phyloP scores from a whole-genome alignment of 2,329 filamentous ascomycete species.

The Penicillium occitanis region DNA sequence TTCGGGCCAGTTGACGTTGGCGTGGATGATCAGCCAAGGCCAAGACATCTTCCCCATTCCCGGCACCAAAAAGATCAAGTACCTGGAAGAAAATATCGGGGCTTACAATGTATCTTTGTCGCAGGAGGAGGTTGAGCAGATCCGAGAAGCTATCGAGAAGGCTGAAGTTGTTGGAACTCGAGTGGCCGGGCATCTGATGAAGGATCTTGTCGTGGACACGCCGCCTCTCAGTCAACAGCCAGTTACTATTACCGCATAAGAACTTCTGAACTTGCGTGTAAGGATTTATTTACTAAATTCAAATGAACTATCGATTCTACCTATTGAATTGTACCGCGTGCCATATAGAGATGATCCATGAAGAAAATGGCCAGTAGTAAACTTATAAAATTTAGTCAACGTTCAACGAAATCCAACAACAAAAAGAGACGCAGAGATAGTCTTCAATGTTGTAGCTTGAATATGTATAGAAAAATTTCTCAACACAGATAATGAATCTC shows the following conservation, averaged over 20 bases:
- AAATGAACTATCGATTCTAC: not conserved
- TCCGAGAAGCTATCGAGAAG: not conserved
- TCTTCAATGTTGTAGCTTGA: no score
- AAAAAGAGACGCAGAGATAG: no score
- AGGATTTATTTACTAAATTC: no score
- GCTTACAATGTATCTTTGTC: not conserved
- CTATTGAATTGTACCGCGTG: no score
- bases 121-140: not conserved
- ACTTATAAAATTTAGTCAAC: no score
- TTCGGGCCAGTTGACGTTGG: constrained; percentile 59
- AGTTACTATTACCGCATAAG: not conserved
- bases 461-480: no score
- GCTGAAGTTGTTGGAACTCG: not conserved
- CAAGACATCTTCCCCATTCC: constrained; percentile 32
- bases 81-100: constrained; percentile 18
- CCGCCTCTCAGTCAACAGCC: not conserved
- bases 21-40: constrained; percentile 63
- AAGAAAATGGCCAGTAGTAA: no score
- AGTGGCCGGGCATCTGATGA: not conserved
- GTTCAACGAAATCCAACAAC: no score
- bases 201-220: not conserved
- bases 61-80: constrained; percentile 26
- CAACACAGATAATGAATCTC: no score
- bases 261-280: not conserved
- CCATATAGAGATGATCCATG: no score